Conservation (phyloP, 306 rosid genomes). For the Glycyrrhiza uralensis region DNA sequence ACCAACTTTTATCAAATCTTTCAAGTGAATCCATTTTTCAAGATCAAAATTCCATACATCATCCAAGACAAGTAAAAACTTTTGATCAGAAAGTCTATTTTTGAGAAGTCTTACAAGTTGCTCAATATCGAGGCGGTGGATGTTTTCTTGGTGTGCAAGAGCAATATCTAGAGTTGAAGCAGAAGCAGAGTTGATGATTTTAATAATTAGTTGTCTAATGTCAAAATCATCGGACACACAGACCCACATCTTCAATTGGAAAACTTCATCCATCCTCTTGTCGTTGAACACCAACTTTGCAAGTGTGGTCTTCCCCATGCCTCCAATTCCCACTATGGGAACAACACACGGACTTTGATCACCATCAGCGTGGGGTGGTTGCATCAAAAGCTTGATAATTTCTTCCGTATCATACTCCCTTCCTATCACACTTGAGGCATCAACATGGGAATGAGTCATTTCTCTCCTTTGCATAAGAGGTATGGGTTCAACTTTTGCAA, state of each 20-base stretch:
- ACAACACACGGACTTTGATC: neutral
- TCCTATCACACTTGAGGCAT: neutral
- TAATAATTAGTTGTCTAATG: neutral
- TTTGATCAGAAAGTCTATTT: neutral
- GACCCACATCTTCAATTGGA: neutral
- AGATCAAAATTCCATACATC: neutral
- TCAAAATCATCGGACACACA: neutral
- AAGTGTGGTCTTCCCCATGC: constrained; percentile 22
- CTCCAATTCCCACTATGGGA: constrained; percentile 25
- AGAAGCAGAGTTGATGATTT: neutral
- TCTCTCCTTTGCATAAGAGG: neutral
- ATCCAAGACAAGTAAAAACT: neutral
- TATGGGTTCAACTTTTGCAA: neutral
- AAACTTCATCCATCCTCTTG: neutral
- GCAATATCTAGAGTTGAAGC: neutral
- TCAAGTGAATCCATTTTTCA: neutral
- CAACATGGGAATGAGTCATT: neutral
- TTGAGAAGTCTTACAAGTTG: neutral
- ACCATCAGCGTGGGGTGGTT: neutral
- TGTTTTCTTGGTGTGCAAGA: neutral
- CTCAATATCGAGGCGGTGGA: neutral
- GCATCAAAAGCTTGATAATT: neutral
- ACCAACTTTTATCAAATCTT: neutral
- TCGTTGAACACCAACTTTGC: constrained; percentile 3
- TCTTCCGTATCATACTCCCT: neutral